A percentile compares a stretch with the other conserved stretches of the same genome.
These are phyloP conservation scores for Aspergillus melleus DNA, from an alignment of 2,329 filamentous ascomycete species.

Conservation along the genomic window DNA sequence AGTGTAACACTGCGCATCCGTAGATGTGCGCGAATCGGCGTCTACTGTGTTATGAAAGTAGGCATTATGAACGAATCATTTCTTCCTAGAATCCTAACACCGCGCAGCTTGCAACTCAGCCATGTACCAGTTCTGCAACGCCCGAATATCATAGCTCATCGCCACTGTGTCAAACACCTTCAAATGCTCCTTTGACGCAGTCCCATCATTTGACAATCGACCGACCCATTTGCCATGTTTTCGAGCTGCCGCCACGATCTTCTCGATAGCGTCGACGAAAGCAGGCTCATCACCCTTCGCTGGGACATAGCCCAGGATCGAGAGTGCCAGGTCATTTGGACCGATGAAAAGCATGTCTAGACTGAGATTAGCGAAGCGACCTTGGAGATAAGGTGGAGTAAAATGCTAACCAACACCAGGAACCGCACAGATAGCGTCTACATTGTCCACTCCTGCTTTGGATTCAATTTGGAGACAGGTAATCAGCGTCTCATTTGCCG, in stretches of 20 bases:
- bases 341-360: constrained; percentile 38
- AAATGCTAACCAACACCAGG: constrained; percentile 26
- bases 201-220: constrained; percentile 50
- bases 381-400: too few relatives aligned
- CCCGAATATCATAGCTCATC: constrained; percentile 48
- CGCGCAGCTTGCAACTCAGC: constrained; percentile 26
- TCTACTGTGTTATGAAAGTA: too few relatives aligned
- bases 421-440: constrained; percentile 41
- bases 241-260: constrained; percentile 57
- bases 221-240: constrained; percentile 67
- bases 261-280: constrained; percentile 60
- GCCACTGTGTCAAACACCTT: constrained; percentile 47
- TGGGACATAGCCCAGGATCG: constrained; percentile 60
- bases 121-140: constrained; percentile 54
- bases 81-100: neutral
- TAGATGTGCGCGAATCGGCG: too few relatives aligned
- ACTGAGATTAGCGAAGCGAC: too few relatives aligned
- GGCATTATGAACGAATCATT: too few relatives aligned
- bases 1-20: too few relatives aligned
- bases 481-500: constrained; percentile 35
- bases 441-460: constrained; percentile 38
- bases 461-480: constrained; percentile 44
- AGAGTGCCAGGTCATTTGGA: constrained; percentile 36
- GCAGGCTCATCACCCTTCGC: constrained; percentile 56
- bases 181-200: constrained; percentile 41